Base-by-base conservation (phyloP, 2,329 filamentous ascomycete species). In the Drechslerella stenobrocha region DNA sequence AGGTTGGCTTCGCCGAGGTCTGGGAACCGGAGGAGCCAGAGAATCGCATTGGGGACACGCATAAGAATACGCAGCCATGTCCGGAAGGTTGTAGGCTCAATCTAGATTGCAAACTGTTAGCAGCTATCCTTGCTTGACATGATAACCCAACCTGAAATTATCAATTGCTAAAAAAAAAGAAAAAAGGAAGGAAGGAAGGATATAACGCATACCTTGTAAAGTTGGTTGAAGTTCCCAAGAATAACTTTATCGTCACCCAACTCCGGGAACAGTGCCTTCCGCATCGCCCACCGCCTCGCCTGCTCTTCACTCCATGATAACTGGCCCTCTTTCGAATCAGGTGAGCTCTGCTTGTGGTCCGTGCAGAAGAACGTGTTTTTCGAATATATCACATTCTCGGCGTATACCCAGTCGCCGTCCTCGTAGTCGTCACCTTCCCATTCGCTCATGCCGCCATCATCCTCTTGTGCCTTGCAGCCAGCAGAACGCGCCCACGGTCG, bases 301-400 rank as follows among this genome's bases (percentile, higher is more conserved):
- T 92, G 88, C 77, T 97, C 92, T 57, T 90, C 85, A 59, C 87
- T 83, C 93, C 93, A 98, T 2, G 83, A 85, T 42, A 91, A 77
- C 15, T 80, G 80, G 42, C 80, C 81, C 70, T 90, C 88, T 64
- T 82, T 78, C 0, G 83, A 80, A 73, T 92, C 89, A 0, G 85
- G 84, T 15, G 89, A 89, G 58, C 91, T 96, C 76, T 97, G 91
- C 48, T 89, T 84, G 76, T 98, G 93, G 72, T 98, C 93, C 74
- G 93, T 97, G 75, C 93, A 98, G 79, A 98, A 98, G 78, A 98
- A 98, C 0, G 91, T 96, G 73, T 96, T 88, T 5, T 87, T 84
- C 55, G 90, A 95, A 76, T 91, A 98, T 53, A 98, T 89, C 70
- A 98, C 89, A 75, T 96, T 98, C 76, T 98, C 93, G 1, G 88